A percentile compares a stretch with the other conserved stretches of the same genome.
Evolutionary conservation across 805 yeast species (phyloP).

Genomic region (Saturnispora bothae): DNA sequence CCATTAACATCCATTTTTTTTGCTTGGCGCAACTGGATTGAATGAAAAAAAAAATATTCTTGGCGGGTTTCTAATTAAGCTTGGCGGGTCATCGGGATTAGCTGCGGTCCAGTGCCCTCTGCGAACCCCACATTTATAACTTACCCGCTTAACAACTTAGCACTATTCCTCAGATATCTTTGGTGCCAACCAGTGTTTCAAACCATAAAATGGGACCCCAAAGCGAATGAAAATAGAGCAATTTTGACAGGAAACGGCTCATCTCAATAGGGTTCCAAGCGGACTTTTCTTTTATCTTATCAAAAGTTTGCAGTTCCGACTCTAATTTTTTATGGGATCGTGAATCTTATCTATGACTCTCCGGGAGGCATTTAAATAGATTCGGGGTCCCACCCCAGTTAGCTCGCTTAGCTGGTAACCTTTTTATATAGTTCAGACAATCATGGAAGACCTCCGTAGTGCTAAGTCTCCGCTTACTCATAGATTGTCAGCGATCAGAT

Average conservation of each 20-base stretch:
- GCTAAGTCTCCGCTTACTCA: slow-evolving; percentile 13
- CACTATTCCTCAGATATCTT: neutral
- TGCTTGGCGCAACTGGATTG: too few relatives aligned
- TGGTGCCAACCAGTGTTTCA: neutral
- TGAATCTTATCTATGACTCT: neutral
- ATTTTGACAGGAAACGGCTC: neutral
- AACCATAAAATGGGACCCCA: neutral
- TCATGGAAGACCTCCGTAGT: slow-evolving; percentile 5
- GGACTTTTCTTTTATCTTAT: neutral
- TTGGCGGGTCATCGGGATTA: neutral
- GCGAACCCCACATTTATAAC: neutral
- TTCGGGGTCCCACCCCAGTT: too few relatives aligned
- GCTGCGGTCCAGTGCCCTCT: neutral
- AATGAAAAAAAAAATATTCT: neutral
- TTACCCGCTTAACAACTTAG: neutral
- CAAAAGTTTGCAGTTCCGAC: neutral
- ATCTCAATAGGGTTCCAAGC: neutral
- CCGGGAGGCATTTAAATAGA: too few relatives aligned
- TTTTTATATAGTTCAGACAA: too few relatives aligned
- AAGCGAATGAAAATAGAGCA: too few relatives aligned
- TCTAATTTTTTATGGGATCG: too few relatives aligned
- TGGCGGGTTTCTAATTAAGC: neutral
- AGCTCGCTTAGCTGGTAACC: too few relatives aligned
- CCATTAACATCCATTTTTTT: too few relatives aligned
- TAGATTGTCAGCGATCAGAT: slow-evolving; percentile 15